Evolutionary conservation across 139 green algal genomes (phyloP).

Genomic region (Nannochloris sp.): DNA sequence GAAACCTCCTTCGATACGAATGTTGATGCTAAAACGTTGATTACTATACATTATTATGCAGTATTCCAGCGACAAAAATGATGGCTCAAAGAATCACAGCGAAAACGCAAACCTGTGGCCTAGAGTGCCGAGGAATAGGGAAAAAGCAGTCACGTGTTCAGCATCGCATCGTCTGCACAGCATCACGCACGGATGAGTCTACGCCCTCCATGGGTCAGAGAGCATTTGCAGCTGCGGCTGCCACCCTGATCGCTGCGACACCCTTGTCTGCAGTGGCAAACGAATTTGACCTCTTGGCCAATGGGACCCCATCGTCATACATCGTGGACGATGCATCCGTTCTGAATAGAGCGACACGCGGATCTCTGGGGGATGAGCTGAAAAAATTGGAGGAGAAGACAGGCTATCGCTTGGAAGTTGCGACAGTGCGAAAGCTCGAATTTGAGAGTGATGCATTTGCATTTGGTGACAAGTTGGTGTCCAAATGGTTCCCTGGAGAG

Average conservation of each 20-base stretch:
- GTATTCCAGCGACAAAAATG: too few species aligned
- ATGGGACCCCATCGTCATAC: conserved; percentile 59
- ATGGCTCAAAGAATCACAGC: too few species aligned
- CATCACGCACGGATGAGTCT: too few species aligned
- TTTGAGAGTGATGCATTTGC: conserved; percentile 90
- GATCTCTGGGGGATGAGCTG: conserved; percentile 62
- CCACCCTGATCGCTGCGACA: conserved; percentile 22
- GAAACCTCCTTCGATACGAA: too few species aligned
- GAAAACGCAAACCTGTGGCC: too few species aligned
- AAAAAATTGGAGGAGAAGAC: conserved; percentile 67
- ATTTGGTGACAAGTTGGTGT: conserved; percentile 82
- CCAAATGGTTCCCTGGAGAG: conserved; percentile 68
- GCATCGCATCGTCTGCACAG: too few species aligned
- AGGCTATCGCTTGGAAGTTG: conserved; percentile 77
- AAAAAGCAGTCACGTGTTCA: too few species aligned
- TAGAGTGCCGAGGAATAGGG: too few species aligned
- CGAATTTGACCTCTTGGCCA: conserved; percentile 85
- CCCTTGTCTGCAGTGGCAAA: conserved; percentile 42
- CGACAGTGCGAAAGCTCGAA: conserved; percentile 93
- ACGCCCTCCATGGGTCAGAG: background rate
- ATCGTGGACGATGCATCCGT: conserved; percentile 84
- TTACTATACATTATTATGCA: too few species aligned
- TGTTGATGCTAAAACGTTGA: too few species aligned
- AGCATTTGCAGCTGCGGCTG: conserved; percentile 20
- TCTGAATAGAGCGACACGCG: conserved; percentile 66